A percentile compares a stretch with the other conserved stretches of the same genome.
phyloP scores from a whole-genome alignment of 2,329 filamentous ascomycete genomes.

The Herpotrichia juniperi region DNA sequence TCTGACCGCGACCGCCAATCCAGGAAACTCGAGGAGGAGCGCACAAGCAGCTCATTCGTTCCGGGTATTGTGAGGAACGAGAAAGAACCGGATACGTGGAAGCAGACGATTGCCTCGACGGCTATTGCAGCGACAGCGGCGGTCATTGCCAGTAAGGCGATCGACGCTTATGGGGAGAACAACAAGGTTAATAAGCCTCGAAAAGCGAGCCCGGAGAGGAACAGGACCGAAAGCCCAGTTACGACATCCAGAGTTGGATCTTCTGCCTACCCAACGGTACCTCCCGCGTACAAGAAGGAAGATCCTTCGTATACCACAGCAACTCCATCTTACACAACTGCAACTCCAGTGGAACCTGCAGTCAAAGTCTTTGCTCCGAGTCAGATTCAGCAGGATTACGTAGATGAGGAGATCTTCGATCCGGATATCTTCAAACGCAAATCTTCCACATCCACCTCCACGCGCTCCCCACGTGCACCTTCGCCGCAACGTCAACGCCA shows the following conservation, averaged over 20 bases:
- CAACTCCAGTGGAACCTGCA: constrained; percentile 34
- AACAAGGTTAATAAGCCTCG: constrained; percentile 3
- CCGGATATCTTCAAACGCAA: constrained; percentile 53
- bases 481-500: no score
- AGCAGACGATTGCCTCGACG: constrained; percentile 43
- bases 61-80: constrained; percentile 42
- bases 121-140: constrained; percentile 41
- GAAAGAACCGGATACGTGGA: constrained; percentile 44
- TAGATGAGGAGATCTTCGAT: constrained; percentile 55
- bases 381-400: constrained; percentile 39
- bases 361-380: constrained; percentile 46
- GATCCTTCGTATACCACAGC: no score
- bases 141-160: constrained; percentile 37
- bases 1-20: constrained; percentile 25
- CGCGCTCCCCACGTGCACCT: no score
- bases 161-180: constrained; percentile 34
- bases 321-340: constrained; percentile 13
- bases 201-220: no score
- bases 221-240: constrained; percentile 1
- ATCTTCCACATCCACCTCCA: no score
- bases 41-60: constrained; percentile 36
- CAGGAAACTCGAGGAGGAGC: constrained; percentile 33
- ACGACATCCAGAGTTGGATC: background rate
- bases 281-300: background rate
- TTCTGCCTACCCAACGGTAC: background rate